phyloP scores from a whole-genome alignment of 768 basidiomycete genomes.

The Naganishia randhawae region DNA sequence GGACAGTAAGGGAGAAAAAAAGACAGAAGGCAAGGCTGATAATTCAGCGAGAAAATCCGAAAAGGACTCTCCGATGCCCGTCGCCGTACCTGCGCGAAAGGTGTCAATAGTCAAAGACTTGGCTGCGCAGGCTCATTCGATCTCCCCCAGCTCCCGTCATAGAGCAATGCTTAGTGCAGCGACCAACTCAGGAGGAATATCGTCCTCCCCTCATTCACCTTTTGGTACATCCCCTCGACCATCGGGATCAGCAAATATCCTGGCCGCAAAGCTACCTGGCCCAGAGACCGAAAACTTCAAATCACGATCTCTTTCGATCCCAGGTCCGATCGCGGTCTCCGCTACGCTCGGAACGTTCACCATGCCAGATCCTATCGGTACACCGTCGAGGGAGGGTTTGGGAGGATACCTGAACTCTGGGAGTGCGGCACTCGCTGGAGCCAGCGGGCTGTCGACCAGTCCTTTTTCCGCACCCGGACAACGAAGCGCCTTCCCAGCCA shows the following conservation, averaged over 20 bases:
- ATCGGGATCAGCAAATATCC: conserved; percentile 37
- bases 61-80: background rate
- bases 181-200: conserved; percentile 2
- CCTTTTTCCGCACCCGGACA: conserved; percentile 23
- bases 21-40: background rate
- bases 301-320: conserved; percentile 46
- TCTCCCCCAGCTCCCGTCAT: conserved; percentile 52
- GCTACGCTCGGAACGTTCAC: conserved; percentile 52
- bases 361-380: conserved; percentile 73
- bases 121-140: conserved; percentile 54
- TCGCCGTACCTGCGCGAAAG: conserved; percentile 11
- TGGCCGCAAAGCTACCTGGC: conserved; percentile 23
- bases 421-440: conserved; percentile 1
- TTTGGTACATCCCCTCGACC: conserved; percentile 39
- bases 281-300: conserved; percentile 31
- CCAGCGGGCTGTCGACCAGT: conserved; percentile 1
- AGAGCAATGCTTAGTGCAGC: conserved; percentile 8
- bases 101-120: conserved; percentile 4
- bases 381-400: conserved; percentile 59
- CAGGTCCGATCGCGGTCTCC: conserved; percentile 42
- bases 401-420: conserved; percentile 10
- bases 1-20: background rate
- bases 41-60: background rate
- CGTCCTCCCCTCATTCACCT: conserved; percentile 8
- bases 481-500: conserved; percentile 8